These are phyloP conservation scores for Xerocomellus chrysenteron DNA, from an alignment of 768 basidiomycete species.

Conservation along the genomic window DNA sequence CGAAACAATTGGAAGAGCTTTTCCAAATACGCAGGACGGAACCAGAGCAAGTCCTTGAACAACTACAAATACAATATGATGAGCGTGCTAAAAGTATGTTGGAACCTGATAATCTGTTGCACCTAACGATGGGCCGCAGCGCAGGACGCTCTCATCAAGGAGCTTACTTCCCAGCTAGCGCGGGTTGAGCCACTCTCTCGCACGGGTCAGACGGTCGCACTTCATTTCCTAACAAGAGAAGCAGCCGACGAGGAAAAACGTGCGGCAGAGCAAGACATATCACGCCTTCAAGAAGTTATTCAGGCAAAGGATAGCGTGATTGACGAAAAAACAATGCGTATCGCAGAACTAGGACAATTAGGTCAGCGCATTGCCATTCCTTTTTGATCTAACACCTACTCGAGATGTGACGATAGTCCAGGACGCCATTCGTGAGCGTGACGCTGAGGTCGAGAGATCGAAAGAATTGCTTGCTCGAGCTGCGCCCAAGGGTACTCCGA, in stretches of 20 bases:
- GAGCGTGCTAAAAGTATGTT: slow-evolving; percentile 50
- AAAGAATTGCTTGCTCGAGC: slow-evolving; percentile 44
- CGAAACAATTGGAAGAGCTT: slow-evolving; percentile 57
- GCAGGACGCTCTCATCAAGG: slow-evolving; percentile 45
- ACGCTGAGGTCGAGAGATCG: slow-evolving; percentile 60
- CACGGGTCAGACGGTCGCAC: slow-evolving; percentile 47
- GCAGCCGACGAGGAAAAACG: slow-evolving; percentile 69
- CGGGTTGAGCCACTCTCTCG: slow-evolving; percentile 54
- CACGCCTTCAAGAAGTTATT: slow-evolving; percentile 41
- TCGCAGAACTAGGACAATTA: slow-evolving; percentile 45
- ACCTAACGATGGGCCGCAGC: slow-evolving; percentile 39
- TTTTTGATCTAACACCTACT: neutral
- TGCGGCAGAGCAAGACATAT: slow-evolving; percentile 47
- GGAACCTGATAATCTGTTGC: neutral
- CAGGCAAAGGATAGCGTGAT: slow-evolving; percentile 44
- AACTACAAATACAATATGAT: slow-evolving; percentile 51
- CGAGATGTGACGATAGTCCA: slow-evolving; percentile 39
- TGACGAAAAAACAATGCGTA: slow-evolving; percentile 44
- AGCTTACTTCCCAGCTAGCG: slow-evolving; percentile 54
- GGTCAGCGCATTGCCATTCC: slow-evolving; percentile 38
- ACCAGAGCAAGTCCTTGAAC: slow-evolving; percentile 53
- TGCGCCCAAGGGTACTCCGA: slow-evolving; percentile 40
- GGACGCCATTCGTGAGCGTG: slow-evolving; percentile 53
- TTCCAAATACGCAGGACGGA: slow-evolving; percentile 62
- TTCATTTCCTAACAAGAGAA: slow-evolving; percentile 72